These are phyloP conservation scores for Pestalotiopsis sp. DNA, from an alignment of 2,329 filamentous ascomycete species.

Conservation along the genomic window DNA sequence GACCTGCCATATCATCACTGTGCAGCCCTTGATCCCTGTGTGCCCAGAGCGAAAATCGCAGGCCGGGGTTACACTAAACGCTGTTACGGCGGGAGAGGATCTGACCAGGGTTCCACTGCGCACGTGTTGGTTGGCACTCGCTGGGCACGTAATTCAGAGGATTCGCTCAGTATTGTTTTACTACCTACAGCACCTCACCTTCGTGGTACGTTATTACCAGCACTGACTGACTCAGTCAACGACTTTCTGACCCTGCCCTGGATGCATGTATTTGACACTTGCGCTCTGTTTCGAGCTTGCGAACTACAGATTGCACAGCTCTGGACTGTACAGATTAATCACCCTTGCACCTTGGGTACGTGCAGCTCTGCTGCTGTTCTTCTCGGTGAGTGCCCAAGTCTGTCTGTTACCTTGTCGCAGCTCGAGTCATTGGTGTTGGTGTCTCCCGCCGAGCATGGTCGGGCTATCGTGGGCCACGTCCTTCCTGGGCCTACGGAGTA, in stretches of 20 bases:
- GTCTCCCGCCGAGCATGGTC: too few relatives aligned
- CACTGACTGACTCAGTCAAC: background rate
- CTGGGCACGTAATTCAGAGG: too few relatives aligned
- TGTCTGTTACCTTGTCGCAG: too few relatives aligned
- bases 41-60: background rate
- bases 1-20: background rate
- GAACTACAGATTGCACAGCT: background rate
- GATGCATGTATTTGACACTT: background rate
- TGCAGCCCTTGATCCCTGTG: background rate
- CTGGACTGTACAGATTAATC: too few relatives aligned
- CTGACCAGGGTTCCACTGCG: slow-evolving; percentile 7
- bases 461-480: too few relatives aligned
- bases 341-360: too few relatives aligned
- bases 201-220: background rate
- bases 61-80: background rate
- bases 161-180: too few relatives aligned
- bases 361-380: too few relatives aligned
- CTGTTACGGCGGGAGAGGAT: background rate
- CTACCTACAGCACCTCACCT: too few relatives aligned
- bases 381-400: too few relatives aligned
- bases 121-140: slow-evolving; percentile 6
- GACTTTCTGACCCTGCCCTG: background rate
- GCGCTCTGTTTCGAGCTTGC: background rate
- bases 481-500: too few relatives aligned
- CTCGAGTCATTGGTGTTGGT: too few relatives aligned